A percentile compares a stretch with the other conserved stretches of the same genome.
These are phyloP conservation scores for Skeletonema marinoi DNA, from an alignment of 108 stramenopile genomes.

Conservation along the genomic window DNA sequence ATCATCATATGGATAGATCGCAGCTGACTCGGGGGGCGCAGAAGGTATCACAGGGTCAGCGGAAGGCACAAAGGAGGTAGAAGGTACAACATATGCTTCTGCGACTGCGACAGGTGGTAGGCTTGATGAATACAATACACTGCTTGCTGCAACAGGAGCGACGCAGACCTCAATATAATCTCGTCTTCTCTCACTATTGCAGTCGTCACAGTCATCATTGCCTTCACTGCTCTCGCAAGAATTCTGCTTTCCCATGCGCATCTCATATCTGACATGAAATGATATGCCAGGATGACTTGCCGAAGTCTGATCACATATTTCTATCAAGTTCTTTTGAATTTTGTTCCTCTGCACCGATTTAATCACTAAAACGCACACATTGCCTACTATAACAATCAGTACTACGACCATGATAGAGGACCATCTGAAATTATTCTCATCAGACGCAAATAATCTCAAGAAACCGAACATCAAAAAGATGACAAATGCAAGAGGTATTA, in stretches of 20 bases:
- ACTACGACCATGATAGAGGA: not conserved
- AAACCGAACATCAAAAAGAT: not conserved
- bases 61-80: not conserved
- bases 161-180: not conserved
- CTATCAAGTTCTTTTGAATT: not conserved
- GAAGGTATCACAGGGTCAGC: not conserved
- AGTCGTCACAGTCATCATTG: not conserved
- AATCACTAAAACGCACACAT: not conserved
- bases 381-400: not conserved
- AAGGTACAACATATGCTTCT: not conserved
- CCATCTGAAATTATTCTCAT: not conserved
- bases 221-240: not conserved
- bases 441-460: not conserved
- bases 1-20: not conserved
- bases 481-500: not conserved
- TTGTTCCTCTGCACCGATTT: not conserved
- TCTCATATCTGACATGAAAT: not conserved
- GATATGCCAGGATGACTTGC: constrained; percentile 1
- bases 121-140: not conserved
- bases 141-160: not conserved
- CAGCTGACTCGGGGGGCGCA: not conserved
- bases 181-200: not conserved
- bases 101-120: not conserved
- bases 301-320: not conserved
- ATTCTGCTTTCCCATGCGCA: not conserved